These are phyloP conservation scores for Coprinopsis marcescibilis DNA, from an alignment of 768 basidiomycete genomes.

Conservation along the genomic window DNA sequence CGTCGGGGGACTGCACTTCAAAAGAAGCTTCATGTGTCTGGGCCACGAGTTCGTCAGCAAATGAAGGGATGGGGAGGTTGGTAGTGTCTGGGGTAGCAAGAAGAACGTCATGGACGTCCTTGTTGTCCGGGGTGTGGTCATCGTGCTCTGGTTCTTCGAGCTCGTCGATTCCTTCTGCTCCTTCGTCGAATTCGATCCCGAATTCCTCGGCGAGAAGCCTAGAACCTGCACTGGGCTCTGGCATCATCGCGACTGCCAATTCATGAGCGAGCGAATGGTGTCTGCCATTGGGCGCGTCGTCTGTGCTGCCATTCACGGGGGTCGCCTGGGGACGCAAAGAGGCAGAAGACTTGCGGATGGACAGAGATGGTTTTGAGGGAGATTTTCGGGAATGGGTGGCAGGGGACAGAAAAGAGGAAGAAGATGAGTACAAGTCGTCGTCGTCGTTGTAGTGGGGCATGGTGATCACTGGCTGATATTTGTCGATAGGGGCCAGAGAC, in stretches of 20 bases:
- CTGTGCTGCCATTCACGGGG: conserved; percentile 29
- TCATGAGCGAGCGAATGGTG: conserved; percentile 81
- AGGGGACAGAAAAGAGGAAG: conserved; percentile 29
- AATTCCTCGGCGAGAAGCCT: conserved; percentile 82
- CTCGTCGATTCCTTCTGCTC: conserved; percentile 75
- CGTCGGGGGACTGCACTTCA: conserved; percentile 17
- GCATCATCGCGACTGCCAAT: conserved; percentile 81
- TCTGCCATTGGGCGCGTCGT: conserved; percentile 35
- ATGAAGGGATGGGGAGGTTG: conserved; percentile 28
- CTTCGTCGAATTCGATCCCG: conserved; percentile 85
- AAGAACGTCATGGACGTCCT: conserved; percentile 19
- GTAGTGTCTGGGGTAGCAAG: conserved; percentile 17
- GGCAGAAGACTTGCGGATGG: conserved; percentile 41
- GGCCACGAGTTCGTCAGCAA: conserved; percentile 38
- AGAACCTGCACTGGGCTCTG: conserved; percentile 74
- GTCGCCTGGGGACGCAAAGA: conserved; percentile 43
- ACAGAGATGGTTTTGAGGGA: conserved; percentile 27
- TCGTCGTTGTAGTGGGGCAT: conserved; percentile 30
- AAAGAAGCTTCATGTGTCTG: conserved; percentile 1
- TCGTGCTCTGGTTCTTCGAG: conserved; percentile 7
- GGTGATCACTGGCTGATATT: conserved; percentile 8
- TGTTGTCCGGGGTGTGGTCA: conserved; percentile 2
- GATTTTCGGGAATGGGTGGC: conserved; percentile 25
- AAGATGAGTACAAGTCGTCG: conserved; percentile 22
- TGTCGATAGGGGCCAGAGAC: conserved; percentile 6